These are phyloP conservation scores for Nothophytophthora sp. DNA, from an alignment of 352 stramenopile species.

Conservation along the genomic window DNA sequence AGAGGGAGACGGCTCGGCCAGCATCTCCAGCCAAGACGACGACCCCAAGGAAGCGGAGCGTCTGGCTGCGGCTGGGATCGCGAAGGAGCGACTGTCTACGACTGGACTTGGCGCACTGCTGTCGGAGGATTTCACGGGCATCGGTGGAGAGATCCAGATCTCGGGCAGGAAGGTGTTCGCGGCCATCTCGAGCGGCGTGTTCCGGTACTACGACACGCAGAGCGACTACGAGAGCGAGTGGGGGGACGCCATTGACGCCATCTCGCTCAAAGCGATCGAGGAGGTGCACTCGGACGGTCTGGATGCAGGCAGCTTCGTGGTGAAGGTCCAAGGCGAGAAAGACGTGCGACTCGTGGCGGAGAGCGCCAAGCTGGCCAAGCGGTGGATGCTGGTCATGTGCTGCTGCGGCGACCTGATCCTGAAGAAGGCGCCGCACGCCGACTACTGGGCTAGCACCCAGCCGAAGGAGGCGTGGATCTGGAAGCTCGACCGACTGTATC, in stretches of 20 bases:
- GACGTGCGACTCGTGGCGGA: slow-evolving; percentile 75
- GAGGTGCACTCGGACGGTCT: slow-evolving; percentile 80
- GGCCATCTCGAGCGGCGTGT: slow-evolving; percentile 80
- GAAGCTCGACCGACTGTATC: slow-evolving; percentile 87
- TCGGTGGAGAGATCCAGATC: slow-evolving; percentile 71
- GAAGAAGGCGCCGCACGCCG: slow-evolving; percentile 60
- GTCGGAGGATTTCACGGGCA: slow-evolving; percentile 51
- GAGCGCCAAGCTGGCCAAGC: slow-evolving; percentile 66
- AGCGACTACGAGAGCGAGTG: slow-evolving; percentile 84
- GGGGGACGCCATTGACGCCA: slow-evolving; percentile 82
- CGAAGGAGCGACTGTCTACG: slow-evolving; percentile 28
- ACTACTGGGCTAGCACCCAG: slow-evolving; percentile 75
- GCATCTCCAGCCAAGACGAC: slow-evolving; percentile 24
- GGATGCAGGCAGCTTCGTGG: slow-evolving; percentile 72
- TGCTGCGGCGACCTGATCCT: slow-evolving; percentile 80
- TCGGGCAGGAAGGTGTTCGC: slow-evolving; percentile 64
- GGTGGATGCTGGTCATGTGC: slow-evolving; percentile 91
- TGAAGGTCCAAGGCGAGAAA: slow-evolving; percentile 73
- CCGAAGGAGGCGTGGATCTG: slow-evolving; percentile 88
- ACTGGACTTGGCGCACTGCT: slow-evolving; percentile 25
- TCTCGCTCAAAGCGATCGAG: slow-evolving; percentile 75
- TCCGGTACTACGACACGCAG: slow-evolving; percentile 86
- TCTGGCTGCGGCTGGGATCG: slow-evolving; percentile 25
- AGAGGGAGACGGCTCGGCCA: slow-evolving; percentile 40
- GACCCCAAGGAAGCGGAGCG: slow-evolving; percentile 25